Base-by-base conservation (phyloP, 2,329 filamentous ascomycete species). In the Triangularia setosa region DNA sequence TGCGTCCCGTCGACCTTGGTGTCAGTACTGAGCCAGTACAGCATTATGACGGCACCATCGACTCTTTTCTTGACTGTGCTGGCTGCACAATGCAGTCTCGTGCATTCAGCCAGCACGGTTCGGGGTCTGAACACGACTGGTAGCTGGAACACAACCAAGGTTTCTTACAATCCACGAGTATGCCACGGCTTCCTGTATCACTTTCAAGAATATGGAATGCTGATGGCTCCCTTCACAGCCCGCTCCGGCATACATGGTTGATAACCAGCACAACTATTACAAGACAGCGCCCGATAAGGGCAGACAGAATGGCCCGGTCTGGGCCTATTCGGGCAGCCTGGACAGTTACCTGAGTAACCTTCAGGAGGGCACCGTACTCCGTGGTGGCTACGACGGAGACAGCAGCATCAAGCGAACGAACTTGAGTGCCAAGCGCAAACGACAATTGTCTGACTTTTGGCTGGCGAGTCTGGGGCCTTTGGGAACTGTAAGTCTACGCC, bases 221-320 rank as follows among this genome's bases (percentile, higher is more conserved):
- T 35, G 30, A 35, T 11, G 12, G 30, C 30, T 35, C 30, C 27
- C 52, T 21, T 14, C 30, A 35, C 2, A 35, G 30, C 30, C 30
- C 30, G 30, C 30, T 35, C 30, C 30, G 30, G 30, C 44, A 12
- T 78, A 30, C 81, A 79, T 3, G 79, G 59, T 64, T 7, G 65
- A 66, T 18, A 66, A 66, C 58, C 12, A 16, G 14, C 53, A 64
- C 8, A 64, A 62, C 48, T 60, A 55, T 28, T 62, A 40, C 59
- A 14, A 59, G 4, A 9, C 14, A 35, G 64, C 64, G 6, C 62
- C 65, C 4, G 56, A 64, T 48, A 64, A 53, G 21, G 62, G 62
- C 40, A 65, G 16, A 14, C 54, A 61, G 11, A 64, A 61, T 35
- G 61, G 64, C 4, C 28, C 64, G 4, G 55, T 62, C 12, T 64